Base-by-base conservation (phyloP, 805 yeast genomes). In the Dipodascopsis uninucleata region DNA sequence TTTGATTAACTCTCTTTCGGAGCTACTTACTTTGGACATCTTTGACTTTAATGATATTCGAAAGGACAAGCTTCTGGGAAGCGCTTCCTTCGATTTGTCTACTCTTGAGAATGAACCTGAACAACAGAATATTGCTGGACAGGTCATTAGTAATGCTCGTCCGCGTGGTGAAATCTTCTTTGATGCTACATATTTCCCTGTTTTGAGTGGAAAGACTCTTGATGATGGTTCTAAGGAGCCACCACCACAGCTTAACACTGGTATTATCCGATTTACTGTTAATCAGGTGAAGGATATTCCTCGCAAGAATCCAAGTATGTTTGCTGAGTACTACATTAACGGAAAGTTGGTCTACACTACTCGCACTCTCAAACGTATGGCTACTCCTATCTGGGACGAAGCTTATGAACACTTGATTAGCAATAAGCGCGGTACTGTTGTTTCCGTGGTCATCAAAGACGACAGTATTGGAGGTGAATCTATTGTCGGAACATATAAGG, bases 231-330 rank as follows among this genome's bases (percentile, higher is more conserved):
- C 89, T 2, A 71, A 76, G 42, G 81, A 79, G 54, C 87, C 94
- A 37, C 85, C 94, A 36, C 96, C 96, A 35, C 96, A 87, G 55
- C 77, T 86, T 62, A 90, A 90, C 67, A 87, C 97, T 12, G 99
- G 99, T 74, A 81, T 94, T 57, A 78, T 82, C 17, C 74, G 80
- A 58, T 68, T 90, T 55, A 82, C 80, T 48, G 65, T 85, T 37
- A 61, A 70, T 24, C 84, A 79, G 55, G 82, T 84, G 21, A 78
- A 86, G 67, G 77, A 68, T 34, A 60, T 70, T 12, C 52, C 61
- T 40, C 58, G 65, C 21, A 45, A 43, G 33, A 67, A 85, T 4
- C 70, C 88, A 1, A n/a, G n/a, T n/a, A n/a, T n/a, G n/a, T 85
- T 71, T 63, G 86, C 82, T 28, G 95, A 89, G 60, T 57, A 90